These are phyloP conservation scores for Lachancea fermentati DNA, from an alignment of 805 yeast species.

Conservation along the genomic window DNA sequence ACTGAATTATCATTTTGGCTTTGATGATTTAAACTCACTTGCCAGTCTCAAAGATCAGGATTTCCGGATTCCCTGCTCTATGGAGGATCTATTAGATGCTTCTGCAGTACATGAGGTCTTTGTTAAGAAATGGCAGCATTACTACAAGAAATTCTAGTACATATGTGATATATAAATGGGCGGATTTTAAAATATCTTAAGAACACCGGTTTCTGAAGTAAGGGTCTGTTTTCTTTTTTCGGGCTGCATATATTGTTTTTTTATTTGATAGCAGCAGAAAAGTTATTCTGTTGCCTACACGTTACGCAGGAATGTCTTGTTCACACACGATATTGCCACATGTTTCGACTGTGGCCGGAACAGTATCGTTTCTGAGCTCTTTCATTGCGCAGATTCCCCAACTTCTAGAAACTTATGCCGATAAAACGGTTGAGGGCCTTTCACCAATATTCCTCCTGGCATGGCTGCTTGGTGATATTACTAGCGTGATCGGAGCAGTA, in stretches of 20 bases:
- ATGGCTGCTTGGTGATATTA: constrained; percentile 41
- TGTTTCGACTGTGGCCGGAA: constrained; percentile 38
- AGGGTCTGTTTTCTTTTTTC: not conserved
- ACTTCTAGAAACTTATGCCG: constrained; percentile 46
- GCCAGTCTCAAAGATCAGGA: constrained; percentile 19
- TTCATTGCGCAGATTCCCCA: constrained; percentile 52
- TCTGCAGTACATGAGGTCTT: constrained; percentile 23
- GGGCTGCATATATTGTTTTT: not conserved
- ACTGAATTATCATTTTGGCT: constrained; percentile 49
- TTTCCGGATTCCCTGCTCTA: constrained; percentile 28
- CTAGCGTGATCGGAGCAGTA: constrained; percentile 62
- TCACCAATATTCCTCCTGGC: constrained; percentile 48
- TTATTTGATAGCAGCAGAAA: not conserved
- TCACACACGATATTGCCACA: constrained; percentile 20
- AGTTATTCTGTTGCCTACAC: not conserved
- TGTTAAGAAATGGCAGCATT: constrained; percentile 32
- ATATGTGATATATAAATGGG: not conserved
- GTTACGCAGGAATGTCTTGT: constrained; percentile 6
- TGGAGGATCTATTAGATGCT: constrained; percentile 18
- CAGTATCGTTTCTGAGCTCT: constrained; percentile 40
- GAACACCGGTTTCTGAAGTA: not conserved
- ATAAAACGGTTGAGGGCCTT: constrained; percentile 56
- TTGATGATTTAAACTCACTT: constrained; percentile 31
- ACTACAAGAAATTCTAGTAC: constrained; percentile 29
- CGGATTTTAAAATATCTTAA: not conserved